These are phyloP conservation scores for Osmozyma mogii DNA, from an alignment of 805 yeast genomes.

Conservation along the genomic window DNA sequence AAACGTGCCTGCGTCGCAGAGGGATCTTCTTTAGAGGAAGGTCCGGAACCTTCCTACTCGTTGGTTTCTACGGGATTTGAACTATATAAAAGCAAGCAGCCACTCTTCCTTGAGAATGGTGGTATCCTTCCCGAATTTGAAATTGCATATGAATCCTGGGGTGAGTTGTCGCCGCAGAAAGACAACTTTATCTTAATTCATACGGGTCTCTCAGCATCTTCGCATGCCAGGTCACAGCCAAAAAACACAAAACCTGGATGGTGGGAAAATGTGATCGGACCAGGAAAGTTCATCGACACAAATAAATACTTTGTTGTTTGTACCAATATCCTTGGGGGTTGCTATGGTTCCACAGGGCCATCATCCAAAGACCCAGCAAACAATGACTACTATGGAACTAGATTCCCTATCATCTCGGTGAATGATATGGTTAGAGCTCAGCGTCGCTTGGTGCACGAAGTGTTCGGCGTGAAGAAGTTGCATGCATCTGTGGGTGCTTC, in stretches of 20 bases:
- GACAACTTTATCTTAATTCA: constrained; percentile 76
- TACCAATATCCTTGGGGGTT: constrained; percentile 89
- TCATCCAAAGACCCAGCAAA: constrained; percentile 69
- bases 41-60: constrained; percentile 84
- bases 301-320: constrained; percentile 75
- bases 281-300: constrained; percentile 74
- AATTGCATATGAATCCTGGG: constrained; percentile 95
- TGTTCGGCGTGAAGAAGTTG: constrained; percentile 54
- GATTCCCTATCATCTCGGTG: constrained; percentile 79
- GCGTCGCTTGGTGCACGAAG: constrained; percentile 53
- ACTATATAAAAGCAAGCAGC: constrained; percentile 43
- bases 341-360: constrained; percentile 94
- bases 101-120: constrained; percentile 74
- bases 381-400: constrained; percentile 63
- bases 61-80: constrained; percentile 62
- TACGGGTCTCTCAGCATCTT: constrained; percentile 88
- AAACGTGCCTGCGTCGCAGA: constrained; percentile 2
- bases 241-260: constrained; percentile 72
- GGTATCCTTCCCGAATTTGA: constrained; percentile 65
- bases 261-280: constrained; percentile 95
- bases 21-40: constrained; percentile 43
- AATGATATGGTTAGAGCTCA: constrained; percentile 92
- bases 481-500: constrained; percentile 85
- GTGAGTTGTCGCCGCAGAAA: constrained; percentile 49
- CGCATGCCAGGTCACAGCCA: constrained; percentile 81